A percentile compares a stretch with the other conserved stretches of the same genome.
Evolutionary conservation across 768 basidiomycete species (phyloP).

Genomic region (Phanerochaete sordida): DNA sequence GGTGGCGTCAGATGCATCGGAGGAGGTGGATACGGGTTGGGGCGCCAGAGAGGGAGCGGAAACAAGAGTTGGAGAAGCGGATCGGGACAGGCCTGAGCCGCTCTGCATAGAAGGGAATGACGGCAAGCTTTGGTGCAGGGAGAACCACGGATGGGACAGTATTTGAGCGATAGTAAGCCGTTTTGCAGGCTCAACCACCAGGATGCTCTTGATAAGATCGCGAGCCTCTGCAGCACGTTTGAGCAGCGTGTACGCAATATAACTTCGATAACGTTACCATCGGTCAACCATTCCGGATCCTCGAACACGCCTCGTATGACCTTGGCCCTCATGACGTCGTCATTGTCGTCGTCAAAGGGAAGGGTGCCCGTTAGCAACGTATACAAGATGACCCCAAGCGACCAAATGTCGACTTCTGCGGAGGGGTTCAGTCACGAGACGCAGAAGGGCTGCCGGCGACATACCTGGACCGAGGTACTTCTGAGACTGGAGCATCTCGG

Average conservation of each 20-base stretch:
- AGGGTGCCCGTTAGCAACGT: constrained; percentile 86
- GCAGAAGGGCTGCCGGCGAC: constrained; percentile 22
- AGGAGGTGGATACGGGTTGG: constrained; percentile 35
- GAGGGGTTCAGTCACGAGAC: constrained; percentile 12
- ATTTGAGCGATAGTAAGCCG: constrained; percentile 84
- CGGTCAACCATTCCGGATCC: constrained; percentile 88
- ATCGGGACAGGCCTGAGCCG: constrained; percentile 22
- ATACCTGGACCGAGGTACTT: constrained; percentile 88
- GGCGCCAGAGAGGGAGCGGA: constrained; percentile 28
- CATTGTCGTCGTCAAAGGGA: constrained; percentile 90
- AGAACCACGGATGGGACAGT: constrained; percentile 85
- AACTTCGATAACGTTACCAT: constrained; percentile 45
- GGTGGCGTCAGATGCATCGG: constrained; percentile 46
- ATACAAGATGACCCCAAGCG: constrained; percentile 88
- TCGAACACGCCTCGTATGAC: constrained; percentile 87
- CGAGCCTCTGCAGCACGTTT: constrained; percentile 62
- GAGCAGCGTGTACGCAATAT: not conserved
- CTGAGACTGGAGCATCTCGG: constrained; percentile 85
- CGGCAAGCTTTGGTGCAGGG: not conserved
- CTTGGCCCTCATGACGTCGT: constrained; percentile 74
- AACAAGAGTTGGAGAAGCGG: constrained; percentile 28
- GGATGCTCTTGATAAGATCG: constrained; percentile 72
- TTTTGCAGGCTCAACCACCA: constrained; percentile 71
- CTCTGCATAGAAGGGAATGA: not conserved
- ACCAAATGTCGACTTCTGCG: constrained; percentile 94